These are phyloP conservation scores for Cutaneotrichosporon sp. DNA, from an alignment of 1,284 basidiomycete species.

Conservation along the genomic window DNA sequence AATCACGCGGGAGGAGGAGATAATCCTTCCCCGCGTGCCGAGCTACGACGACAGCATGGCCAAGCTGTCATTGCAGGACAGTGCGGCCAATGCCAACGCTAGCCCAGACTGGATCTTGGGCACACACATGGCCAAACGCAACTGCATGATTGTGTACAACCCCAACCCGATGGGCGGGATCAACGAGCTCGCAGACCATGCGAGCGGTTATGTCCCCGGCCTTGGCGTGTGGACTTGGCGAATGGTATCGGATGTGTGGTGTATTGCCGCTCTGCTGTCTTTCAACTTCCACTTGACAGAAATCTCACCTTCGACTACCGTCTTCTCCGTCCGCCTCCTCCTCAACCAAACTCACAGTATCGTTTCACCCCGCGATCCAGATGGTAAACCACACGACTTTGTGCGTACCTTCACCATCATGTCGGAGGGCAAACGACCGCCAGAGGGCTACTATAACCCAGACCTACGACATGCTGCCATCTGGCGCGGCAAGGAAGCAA, in stretches of 20 bases:
- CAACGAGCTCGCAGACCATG: slow-evolving; percentile 26
- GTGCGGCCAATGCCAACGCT: neutral
- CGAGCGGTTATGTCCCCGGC: slow-evolving; percentile 28
- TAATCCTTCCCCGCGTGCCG: slow-evolving; percentile 6
- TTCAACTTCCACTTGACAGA: slow-evolving; percentile 24
- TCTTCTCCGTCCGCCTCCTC: slow-evolving; percentile 37
- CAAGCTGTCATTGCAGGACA: neutral
- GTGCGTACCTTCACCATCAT: slow-evolving; percentile 25
- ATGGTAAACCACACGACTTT: slow-evolving; percentile 13
- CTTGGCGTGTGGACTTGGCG: slow-evolving; percentile 33
- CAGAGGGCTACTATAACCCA: slow-evolving; percentile 18
- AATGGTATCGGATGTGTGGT: slow-evolving; percentile 39
- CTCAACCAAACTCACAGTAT: slow-evolving; percentile 38
- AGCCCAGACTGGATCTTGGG: slow-evolving; percentile 30
- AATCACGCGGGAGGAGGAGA: slow-evolving; percentile 13
- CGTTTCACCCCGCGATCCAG: slow-evolving; percentile 34
- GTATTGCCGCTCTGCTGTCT: slow-evolving; percentile 35
- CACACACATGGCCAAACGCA: slow-evolving; percentile 17
- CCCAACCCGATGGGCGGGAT: slow-evolving; percentile 28
- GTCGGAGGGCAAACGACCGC: slow-evolving; percentile 22
- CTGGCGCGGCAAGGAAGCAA: slow-evolving; percentile 29
- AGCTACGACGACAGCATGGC: slow-evolving; percentile 12
- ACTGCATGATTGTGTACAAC: slow-evolving; percentile 33
- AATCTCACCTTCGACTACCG: slow-evolving; percentile 30
- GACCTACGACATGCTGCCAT: slow-evolving; percentile 26